These are phyloP conservation scores for Diaporthe sp. DNA, from an alignment of 2,329 filamentous ascomycete genomes.

Conservation along the genomic window DNA sequence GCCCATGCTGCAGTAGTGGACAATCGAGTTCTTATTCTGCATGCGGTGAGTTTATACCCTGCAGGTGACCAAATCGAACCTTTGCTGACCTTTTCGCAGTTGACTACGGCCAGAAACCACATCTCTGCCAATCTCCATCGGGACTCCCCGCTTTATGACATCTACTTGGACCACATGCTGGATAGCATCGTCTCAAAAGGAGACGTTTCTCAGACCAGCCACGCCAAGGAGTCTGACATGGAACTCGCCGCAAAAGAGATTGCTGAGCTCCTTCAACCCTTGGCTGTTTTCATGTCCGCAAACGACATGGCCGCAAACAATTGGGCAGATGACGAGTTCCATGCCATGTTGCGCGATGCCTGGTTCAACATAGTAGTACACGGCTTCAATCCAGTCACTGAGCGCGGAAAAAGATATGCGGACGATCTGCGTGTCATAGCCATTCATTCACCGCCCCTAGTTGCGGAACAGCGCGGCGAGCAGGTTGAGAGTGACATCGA, in stretches of 20 bases:
- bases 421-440: slow-evolving; percentile 88
- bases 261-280: slow-evolving; percentile 84
- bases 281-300: slow-evolving; percentile 85
- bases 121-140: slow-evolving; percentile 79
- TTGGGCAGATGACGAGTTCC: slow-evolving; percentile 74
- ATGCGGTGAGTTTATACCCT: slow-evolving; percentile 71
- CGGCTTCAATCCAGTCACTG: slow-evolving; percentile 83
- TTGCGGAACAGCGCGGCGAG: slow-evolving; percentile 89
- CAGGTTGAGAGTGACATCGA: slow-evolving; percentile 97
- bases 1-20: slow-evolving; percentile 80
- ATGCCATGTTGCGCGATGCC: slow-evolving; percentile 84
- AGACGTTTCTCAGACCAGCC: slow-evolving; percentile 81
- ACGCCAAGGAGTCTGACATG: slow-evolving; percentile 81
- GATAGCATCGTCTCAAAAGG: slow-evolving; percentile 92
- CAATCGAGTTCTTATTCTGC: slow-evolving; percentile 75
- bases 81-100: slow-evolving; percentile 50
- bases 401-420: slow-evolving; percentile 78
- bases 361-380: slow-evolving; percentile 99
- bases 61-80: background rate
- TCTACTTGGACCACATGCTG: slow-evolving; percentile 87
- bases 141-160: slow-evolving; percentile 81
- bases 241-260: slow-evolving; percentile 90
- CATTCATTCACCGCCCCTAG: slow-evolving; percentile 86
- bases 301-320: slow-evolving; percentile 68
- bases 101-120: slow-evolving; percentile 83